Evolutionary conservation across 75 land plant species (phyloP).

Genomic region (Cryptomeria japonica): DNA sequence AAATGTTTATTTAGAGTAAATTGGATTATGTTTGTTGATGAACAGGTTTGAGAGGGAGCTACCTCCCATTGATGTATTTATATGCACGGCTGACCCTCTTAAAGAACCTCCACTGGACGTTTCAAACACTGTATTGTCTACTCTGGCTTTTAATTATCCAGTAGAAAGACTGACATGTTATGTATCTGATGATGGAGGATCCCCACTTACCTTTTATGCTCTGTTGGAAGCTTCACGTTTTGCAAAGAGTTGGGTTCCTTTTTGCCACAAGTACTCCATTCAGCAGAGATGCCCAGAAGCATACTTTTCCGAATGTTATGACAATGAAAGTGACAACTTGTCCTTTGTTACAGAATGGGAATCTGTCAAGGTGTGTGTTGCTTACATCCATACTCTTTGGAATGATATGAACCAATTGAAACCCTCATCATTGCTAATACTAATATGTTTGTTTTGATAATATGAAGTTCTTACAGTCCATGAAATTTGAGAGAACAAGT

Average conservation of each 20-base stretch:
- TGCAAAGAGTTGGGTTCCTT: conserved; percentile 53
- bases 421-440: neutral
- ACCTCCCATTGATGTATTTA: conserved; percentile 55
- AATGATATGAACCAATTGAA: too few relatives aligned
- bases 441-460: neutral
- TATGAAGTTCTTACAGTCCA: neutral
- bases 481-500: neutral
- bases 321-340: conserved; percentile 1
- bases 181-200: conserved; percentile 28
- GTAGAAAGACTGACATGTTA: conserved; percentile 17
- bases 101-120: conserved; percentile 62
- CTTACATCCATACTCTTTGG: neutral
- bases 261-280: conserved; percentile 40
- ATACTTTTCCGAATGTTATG: conserved; percentile 21
- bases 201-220: conserved; percentile 17
- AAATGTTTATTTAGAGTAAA: too few relatives aligned
- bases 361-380: conserved; percentile 23
- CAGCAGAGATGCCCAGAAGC: conserved; percentile 51
- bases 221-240: conserved; percentile 24
- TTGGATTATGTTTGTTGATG: neutral
- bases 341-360: neutral
- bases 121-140: conserved; percentile 35
- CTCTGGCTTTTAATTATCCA: conserved; percentile 21
- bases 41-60: conserved; percentile 36
- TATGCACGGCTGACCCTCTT: conserved; percentile 67